Evolutionary conservation across 2,329 filamentous ascomycete genomes (phyloP).

Genomic region (Trichoderma harzianum): DNA sequence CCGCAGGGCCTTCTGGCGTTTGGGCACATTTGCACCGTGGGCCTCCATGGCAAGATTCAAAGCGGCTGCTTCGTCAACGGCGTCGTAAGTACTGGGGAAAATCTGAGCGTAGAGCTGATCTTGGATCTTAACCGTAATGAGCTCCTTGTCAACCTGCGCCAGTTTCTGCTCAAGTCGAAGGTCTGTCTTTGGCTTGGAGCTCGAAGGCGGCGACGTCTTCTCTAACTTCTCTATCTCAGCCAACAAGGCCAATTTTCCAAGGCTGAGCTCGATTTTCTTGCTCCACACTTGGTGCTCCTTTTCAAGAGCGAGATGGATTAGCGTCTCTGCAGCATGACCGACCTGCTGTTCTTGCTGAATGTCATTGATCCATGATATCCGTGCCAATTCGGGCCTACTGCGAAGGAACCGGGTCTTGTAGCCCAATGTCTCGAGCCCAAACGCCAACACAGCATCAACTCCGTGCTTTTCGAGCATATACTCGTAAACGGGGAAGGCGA

Average conservation of each 20-base stretch:
- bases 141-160: constrained; percentile 57
- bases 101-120: constrained; percentile 72
- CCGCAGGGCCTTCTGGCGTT: constrained; percentile 63
- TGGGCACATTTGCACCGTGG: constrained; percentile 54
- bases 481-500: constrained; percentile 76
- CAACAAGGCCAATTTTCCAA: constrained; percentile 77
- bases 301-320: constrained; percentile 66
- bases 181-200: constrained; percentile 39
- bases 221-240: constrained; percentile 55
- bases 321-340: constrained; percentile 64
- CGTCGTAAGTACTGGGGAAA: constrained; percentile 61
- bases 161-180: constrained; percentile 42
- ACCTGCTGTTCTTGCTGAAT: constrained; percentile 74
- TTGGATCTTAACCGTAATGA: constrained; percentile 74
- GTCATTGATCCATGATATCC: constrained; percentile 94
- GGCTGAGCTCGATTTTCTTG: constrained; percentile 87
- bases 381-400: constrained; percentile 66
- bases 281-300: constrained; percentile 82
- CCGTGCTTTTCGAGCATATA: constrained; percentile 67
- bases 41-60: constrained; percentile 71
- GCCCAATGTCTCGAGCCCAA: constrained; percentile 62
- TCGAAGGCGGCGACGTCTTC: constrained; percentile 23
- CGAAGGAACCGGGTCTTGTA: constrained; percentile 78
- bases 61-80: constrained; percentile 77
- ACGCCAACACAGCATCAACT: constrained; percentile 66